Evolutionary conservation across 805 yeast species (phyloP).

Genomic region (Wickerhamiella siamensis): DNA sequence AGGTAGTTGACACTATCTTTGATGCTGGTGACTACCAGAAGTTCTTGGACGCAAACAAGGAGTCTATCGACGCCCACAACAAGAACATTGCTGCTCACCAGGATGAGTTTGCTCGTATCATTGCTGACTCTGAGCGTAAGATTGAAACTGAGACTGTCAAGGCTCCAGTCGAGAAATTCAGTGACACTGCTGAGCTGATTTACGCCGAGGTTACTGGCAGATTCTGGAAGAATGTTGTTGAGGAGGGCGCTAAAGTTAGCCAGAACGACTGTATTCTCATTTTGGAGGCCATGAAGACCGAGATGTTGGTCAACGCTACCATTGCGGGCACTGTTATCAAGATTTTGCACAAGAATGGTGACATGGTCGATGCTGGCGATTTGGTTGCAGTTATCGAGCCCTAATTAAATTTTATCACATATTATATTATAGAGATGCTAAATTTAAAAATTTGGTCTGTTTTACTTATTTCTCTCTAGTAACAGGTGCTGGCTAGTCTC

Average conservation of each 20-base stretch:
- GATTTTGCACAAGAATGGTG: conserved; percentile 64
- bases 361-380: conserved; percentile 95
- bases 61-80: conserved; percentile 41
- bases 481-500: too few relatives aligned
- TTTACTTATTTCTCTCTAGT: too few relatives aligned
- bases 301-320: conserved; percentile 75
- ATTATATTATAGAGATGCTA: too few relatives aligned
- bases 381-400: conserved; percentile 67
- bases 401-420: conserved; percentile 2
- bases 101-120: conserved; percentile 72
- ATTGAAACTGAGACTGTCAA: conserved; percentile 17
- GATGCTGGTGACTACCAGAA: conserved; percentile 64
- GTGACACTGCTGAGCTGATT: conserved; percentile 68
- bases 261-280: conserved; percentile 72
- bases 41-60: conserved; percentile 64
- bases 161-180: conserved; percentile 39
- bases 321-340: conserved; percentile 23
- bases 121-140: conserved; percentile 33
- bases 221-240: conserved; percentile 79
- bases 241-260: conserved; percentile 59
- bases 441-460: too few relatives aligned
- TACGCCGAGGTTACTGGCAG: conserved; percentile 95
- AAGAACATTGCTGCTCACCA: conserved; percentile 52
- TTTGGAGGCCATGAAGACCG: conserved; percentile 97
- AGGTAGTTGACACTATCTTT: conserved; percentile 62